A percentile compares a stretch with the other conserved stretches of the same genome.
These are phyloP conservation scores for Mortierella sp. DNA, from an alignment of 371 early-diverging fungal species.

Conservation along the genomic window DNA sequence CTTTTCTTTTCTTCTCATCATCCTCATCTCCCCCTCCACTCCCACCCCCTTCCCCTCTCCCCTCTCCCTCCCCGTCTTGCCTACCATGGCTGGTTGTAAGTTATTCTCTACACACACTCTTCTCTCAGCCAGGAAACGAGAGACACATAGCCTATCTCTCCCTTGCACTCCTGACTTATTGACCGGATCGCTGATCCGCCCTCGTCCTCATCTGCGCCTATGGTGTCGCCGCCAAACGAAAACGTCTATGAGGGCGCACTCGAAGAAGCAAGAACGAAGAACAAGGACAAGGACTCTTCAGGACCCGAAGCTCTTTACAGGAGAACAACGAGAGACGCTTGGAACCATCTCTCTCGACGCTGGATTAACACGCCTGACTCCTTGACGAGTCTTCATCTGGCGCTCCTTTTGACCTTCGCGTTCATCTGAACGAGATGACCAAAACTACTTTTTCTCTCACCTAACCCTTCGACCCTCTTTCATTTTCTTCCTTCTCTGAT, in stretches of 20 bases:
- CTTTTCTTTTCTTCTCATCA: constrained; percentile 28
- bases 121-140: not conserved
- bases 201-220: not conserved
- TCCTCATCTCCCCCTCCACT: constrained; percentile 20
- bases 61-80: constrained; percentile 15
- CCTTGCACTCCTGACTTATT: not conserved
- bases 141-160: not conserved
- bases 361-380: constrained; percentile 2
- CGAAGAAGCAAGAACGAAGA: not conserved
- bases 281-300: not conserved
- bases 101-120: constrained; percentile 1
- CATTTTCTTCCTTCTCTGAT: not conserved
- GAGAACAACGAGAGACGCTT: not conserved
- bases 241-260: not conserved
- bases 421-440: constrained; percentile 4
- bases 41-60: constrained; percentile 9
- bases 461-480: constrained; percentile 3
- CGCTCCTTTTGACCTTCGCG: not conserved
- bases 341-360: not conserved
- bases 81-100: constrained; percentile 58
- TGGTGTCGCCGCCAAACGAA: not conserved
- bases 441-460: not conserved
- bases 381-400: constrained; percentile 8
- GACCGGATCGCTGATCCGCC: not conserved
- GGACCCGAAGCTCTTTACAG: not conserved